A percentile compares a stretch with the other conserved stretches of the same genome.
These are phyloP conservation scores for Cyclotella atomus DNA, from an alignment of 108 stramenopile genomes.

Conservation along the genomic window DNA sequence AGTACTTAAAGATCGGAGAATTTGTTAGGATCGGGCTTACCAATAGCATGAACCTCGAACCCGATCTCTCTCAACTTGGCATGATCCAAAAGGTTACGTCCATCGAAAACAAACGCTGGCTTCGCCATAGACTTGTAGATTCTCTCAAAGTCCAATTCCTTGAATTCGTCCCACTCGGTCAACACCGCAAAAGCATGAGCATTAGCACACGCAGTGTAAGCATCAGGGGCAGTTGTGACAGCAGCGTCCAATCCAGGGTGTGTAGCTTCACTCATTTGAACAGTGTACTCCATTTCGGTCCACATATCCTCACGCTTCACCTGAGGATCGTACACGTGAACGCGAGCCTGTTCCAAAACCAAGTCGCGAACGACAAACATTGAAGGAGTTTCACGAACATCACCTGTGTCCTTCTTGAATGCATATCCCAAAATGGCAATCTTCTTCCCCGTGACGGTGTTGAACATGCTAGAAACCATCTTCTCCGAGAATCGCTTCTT, in stretches of 20 bases:
- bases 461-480: constrained; percentile 97
- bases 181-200: constrained; percentile 96
- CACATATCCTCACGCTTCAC: constrained; percentile 97
- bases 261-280: constrained; percentile 85
- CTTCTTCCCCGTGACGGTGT: constrained; percentile 99
- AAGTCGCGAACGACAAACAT: constrained; percentile 97
- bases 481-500: constrained; percentile 97
- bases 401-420: constrained; percentile 99
- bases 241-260: constrained; percentile 78
- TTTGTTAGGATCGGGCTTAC: constrained; percentile 88
- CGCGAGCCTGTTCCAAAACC: constrained; percentile 90
- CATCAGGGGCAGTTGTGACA: constrained; percentile 85
- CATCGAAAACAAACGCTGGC: constrained; percentile 99
- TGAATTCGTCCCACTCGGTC: constrained; percentile 99
- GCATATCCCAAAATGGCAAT: constrained; percentile 99
- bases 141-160: constrained; percentile 90
- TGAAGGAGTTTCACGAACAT: constrained; percentile 98
- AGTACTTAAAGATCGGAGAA: constrained; percentile 76
- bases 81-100: constrained; percentile 94
- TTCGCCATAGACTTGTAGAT: constrained; percentile 96
- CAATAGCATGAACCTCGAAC: constrained; percentile 97
- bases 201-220: constrained; percentile 92
- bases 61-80: constrained; percentile 92
- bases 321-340: constrained; percentile 98
- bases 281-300: constrained; percentile 97